Conservation (phyloP, 2,329 filamentous ascomycete species). For the Herpomyces periplanetae region DNA sequence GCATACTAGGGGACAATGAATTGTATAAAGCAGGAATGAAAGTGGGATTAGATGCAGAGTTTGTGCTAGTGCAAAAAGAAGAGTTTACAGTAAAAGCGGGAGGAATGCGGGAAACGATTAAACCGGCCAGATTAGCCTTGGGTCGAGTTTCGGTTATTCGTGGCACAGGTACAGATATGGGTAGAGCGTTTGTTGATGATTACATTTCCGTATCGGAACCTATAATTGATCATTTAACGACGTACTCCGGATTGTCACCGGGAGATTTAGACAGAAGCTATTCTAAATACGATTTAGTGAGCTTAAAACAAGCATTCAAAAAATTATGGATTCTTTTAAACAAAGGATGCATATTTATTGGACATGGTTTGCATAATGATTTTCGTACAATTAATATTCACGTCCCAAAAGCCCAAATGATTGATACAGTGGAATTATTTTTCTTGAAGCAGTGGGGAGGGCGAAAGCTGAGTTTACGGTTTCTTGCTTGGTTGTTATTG, state of each 20-base stretch:
- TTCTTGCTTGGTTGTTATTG: conserved; percentile 59
- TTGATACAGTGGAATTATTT: conserved; percentile 76
- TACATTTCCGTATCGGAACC: conserved; percentile 71
- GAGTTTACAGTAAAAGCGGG: conserved; percentile 91
- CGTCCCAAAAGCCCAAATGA: conserved; percentile 52
- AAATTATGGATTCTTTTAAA: conserved; percentile 91
- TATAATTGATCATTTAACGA: conserved; percentile 76
- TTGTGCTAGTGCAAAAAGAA: conserved; percentile 61
- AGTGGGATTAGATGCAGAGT: conserved; percentile 75
- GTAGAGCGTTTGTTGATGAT: conserved; percentile 71
- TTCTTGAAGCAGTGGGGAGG: conserved; percentile 38
- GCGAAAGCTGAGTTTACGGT: conserved; percentile 60
- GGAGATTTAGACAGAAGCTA: conserved; percentile 41
- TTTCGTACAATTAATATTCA: conserved; percentile 96
- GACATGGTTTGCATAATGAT: conserved; percentile 69
- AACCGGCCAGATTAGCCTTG: conserved; percentile 56
- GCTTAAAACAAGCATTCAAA: conserved; percentile 75
- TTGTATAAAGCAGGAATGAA: conserved; percentile 27
- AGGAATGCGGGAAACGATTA: conserved; percentile 58
- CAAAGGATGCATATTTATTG: conserved; percentile 64
- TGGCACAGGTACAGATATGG: conserved; percentile 34
- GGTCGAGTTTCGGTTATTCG: conserved; percentile 73
- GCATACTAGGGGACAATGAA: conserved; percentile 18
- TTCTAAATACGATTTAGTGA: conserved; percentile 45
- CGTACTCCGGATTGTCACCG: conserved; percentile 58